Evolutionary conservation across 2,329 filamentous ascomycete species (phyloP), one percentile per base, ranked within the genome.

Genomic region (Zymoseptoria tritici): DNA sequence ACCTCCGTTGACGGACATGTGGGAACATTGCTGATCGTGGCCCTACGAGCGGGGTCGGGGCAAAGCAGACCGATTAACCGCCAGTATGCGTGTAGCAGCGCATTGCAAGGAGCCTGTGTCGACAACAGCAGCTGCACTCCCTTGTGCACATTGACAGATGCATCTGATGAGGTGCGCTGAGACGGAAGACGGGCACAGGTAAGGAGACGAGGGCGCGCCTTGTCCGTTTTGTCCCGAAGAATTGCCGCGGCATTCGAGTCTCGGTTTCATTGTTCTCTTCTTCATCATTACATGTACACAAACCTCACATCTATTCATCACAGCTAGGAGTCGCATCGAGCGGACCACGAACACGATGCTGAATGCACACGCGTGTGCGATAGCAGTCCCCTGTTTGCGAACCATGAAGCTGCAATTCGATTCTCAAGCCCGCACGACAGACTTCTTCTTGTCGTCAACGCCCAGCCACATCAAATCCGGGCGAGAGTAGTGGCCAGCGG

Each of bases 401-500:
- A 16, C 16, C 6, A n/a, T 46, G 36, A 46, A 16, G 13, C 36
- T 46, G 36, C 36, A 46, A 7, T 46, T n/a, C 11, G 16, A 46
- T n/a, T 11, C 36, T 46, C 13, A 46, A 46, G 36, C 36, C 4
- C 64, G 59, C 6, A 66, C 64, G 9, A 64, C 58, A 7, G 60
- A 29, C 57, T 66, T 66, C 20, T 64, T 55, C 56, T 58, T 56
- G 16, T 64, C 68, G 65, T 77, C 75, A 7, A 74, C 74, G 9
- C 77, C 79, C 20, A 82, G 66, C 79, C 80, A 82, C 57, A 83
- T 68, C 62, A 83, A 65, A 64, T 83, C 80, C 2, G 80, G 80
- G 46, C 80, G 69, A 54, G 74, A 77, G 60, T 82, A 82, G 70
- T 83, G 80, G 0, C 80, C 80, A 46, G 73, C 69, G 7, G 74